Base-by-base conservation (phyloP, 164 flowering plant species). In the Pachysandra terminalis region DNA sequence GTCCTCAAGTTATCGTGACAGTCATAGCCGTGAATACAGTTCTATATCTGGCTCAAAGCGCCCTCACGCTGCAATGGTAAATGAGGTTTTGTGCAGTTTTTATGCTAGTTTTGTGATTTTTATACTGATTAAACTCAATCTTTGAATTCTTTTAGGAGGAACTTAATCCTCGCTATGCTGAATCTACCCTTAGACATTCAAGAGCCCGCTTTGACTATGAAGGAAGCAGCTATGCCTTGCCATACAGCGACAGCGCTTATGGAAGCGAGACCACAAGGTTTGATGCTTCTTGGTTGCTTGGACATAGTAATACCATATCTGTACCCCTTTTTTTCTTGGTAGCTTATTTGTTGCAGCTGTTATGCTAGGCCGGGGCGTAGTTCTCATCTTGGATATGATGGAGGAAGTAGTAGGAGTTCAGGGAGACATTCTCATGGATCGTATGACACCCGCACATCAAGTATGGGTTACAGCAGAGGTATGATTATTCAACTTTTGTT, bases 401-500 rank as follows among this genome's bases (percentile, higher is more conserved):
- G 68, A 59, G 59, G 56, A 52, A 59, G 72, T n/a, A n/a, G n/a
- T 64, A 63, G 76, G 56, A 64, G 72, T 58, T 53, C 72, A 53
- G 61, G 65, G 3, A 65, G 61, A 23, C 53, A 73, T 68, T 73
- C 76, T 68, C 76, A 61, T 49, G 72, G 67, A 19, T 25, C 60
- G 32, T 73, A 73, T 64, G 72, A 68, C 24, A 21, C 76, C 16
- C 70, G 35, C 37, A 26, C 71, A 52, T 73, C 79, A 40, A 69
- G 63, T 56, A 61, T 54, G 70, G 73, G 70, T 9, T 77, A 77
- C 55, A 63, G 67, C 61, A 70, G 77, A 73, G 80, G 80, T 77
- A 70, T 59, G 66, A 19, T 37, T 51, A 25, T 37, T 14, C 21
- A 12, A 16, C 32, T 12, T n/a, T n/a, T n/a, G 9, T 2, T 25